Evolutionary conservation across 257 asterid genomes (phyloP).

Genomic region (Penstemon newberryi): DNA sequence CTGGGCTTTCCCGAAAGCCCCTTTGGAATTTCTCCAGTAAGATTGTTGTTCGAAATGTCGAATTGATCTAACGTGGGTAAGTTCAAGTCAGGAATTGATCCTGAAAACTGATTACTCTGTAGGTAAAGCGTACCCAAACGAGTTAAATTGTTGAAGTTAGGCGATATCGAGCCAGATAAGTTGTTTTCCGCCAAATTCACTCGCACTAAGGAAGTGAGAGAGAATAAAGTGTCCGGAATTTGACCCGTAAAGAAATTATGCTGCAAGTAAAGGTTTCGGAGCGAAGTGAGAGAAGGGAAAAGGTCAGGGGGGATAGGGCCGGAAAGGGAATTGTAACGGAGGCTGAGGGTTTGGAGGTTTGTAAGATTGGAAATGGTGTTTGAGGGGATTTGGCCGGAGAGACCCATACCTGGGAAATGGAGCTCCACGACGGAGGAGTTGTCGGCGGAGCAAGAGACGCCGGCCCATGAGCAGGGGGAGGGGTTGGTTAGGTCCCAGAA

Average conservation of each 20-base stretch:
- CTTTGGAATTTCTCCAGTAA: slow-evolving; percentile 65
- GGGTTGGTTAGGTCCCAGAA: slow-evolving; percentile 68
- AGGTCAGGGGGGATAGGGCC: slow-evolving; percentile 65
- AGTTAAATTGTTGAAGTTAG: slow-evolving; percentile 54
- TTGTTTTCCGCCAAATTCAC: slow-evolving; percentile 66
- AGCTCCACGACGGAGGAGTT: slow-evolving; percentile 60
- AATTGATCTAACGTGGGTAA: slow-evolving; percentile 56
- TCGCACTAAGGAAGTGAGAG: slow-evolving; percentile 57
- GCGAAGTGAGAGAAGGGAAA: slow-evolving; percentile 49
- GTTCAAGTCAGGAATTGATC: slow-evolving; percentile 62
- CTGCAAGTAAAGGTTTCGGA: slow-evolving; percentile 68
- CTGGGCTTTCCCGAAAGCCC: slow-evolving; percentile 50
- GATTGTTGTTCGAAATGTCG: slow-evolving; percentile 62
- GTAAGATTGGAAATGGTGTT: slow-evolving; percentile 59
- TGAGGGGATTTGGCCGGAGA: slow-evolving; percentile 65
- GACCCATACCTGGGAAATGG: slow-evolving; percentile 83
- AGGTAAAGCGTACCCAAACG: slow-evolving; percentile 79
- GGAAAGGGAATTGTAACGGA: slow-evolving; percentile 76
- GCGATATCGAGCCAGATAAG: slow-evolving; percentile 65
- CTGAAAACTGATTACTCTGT: slow-evolving; percentile 64
- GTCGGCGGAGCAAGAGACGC: slow-evolving; percentile 64
- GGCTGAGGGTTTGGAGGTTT: slow-evolving; percentile 70
- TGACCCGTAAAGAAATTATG: slow-evolving; percentile 64
- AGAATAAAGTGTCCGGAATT: slow-evolving; percentile 57
- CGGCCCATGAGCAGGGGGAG: slow-evolving; percentile 76